Evolutionary conservation across 345 rosid genomes (phyloP).

Genomic region (Camelina neglecta): DNA sequence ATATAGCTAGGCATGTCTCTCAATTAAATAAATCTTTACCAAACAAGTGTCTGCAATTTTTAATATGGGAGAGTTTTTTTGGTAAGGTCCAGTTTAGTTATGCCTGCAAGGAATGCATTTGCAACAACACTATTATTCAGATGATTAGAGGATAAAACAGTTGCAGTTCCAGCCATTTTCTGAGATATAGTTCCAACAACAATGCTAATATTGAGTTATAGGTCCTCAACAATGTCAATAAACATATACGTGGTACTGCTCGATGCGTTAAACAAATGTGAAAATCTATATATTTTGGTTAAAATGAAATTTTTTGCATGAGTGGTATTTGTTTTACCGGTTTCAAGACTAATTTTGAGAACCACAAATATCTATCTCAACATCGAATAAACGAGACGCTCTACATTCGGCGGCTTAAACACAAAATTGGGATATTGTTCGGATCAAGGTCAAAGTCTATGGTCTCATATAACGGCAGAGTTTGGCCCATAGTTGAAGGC

Average conservation of each 20-base stretch:
- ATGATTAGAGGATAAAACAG: background rate
- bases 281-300: background rate
- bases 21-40: too few species aligned
- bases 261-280: background rate
- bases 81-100: background rate
- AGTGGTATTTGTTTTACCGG: background rate
- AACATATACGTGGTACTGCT: background rate
- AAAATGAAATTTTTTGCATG: background rate
- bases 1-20: background rate
- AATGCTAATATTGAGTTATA: background rate
- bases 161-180: background rate
- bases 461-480: background rate
- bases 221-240: background rate
- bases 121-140: background rate
- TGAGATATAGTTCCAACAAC: background rate
- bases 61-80: background rate
- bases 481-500: background rate
- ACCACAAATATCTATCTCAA: background rate
- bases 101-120: background rate
- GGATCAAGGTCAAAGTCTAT: background rate
- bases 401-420: conserved; percentile 1
- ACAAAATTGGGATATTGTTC: background rate
- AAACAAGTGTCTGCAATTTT: too few species aligned
- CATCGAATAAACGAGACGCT: background rate
- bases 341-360: conserved; percentile 11